phyloP scores from a whole-genome alignment of 495 filamentous ascomycete species.

The Penicillium turbatum region DNA sequence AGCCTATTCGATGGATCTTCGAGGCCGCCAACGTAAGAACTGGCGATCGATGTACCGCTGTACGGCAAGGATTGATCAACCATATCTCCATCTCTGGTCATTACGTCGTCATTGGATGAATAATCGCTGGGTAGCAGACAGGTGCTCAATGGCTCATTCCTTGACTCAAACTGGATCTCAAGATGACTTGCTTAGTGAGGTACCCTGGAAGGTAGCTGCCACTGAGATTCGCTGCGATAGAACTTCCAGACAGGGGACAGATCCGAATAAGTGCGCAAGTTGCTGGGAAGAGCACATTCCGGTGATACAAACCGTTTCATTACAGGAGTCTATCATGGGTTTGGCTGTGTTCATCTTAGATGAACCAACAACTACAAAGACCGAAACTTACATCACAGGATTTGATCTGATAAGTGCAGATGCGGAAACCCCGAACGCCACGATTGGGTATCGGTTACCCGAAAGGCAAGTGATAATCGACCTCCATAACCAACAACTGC shows the following conservation, averaged over 20 bases:
- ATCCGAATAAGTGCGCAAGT: background rate
- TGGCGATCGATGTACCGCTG: background rate
- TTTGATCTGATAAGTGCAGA: slow-evolving; percentile 3
- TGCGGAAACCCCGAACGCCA: background rate
- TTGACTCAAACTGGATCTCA: background rate
- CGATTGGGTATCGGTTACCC: slow-evolving; percentile 1
- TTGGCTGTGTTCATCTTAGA: background rate
- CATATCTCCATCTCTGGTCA: background rate
- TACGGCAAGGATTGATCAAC: background rate
- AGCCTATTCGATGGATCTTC: background rate
- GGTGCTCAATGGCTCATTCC: background rate
- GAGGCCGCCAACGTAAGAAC: background rate
- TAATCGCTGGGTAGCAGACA: background rate
- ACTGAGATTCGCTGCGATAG: background rate
- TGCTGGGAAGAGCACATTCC: background rate
- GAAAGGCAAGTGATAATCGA: background rate
- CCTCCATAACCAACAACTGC: background rate
- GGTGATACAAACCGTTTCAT: background rate
- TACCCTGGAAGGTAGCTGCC: background rate
- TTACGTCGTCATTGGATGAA: background rate
- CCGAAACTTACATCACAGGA: background rate
- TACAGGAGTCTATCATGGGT: background rate
- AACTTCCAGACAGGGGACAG: no score
- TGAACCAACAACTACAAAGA: background rate
- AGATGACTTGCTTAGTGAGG: background rate